Evolutionary conservation across 2,329 filamentous ascomycete species (phyloP).

Genomic region (Clarireedia monteithiana): DNA sequence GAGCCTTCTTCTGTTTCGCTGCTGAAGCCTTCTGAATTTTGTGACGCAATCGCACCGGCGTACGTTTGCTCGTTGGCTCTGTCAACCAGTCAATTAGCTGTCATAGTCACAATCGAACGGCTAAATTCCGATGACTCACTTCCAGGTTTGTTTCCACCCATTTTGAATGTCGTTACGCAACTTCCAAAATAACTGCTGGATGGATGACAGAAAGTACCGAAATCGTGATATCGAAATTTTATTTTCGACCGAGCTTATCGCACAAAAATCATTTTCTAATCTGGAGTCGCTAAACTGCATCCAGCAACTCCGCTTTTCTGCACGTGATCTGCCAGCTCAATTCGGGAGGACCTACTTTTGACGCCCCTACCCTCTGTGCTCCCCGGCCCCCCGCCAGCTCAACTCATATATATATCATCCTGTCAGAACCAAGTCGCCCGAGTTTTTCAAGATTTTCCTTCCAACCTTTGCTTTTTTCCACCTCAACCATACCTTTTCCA

Average conservation of each 20-base stretch:
- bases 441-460: neutral
- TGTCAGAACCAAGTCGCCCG: neutral
- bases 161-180: slow-evolving; percentile 15
- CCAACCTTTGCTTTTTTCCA: neutral
- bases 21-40: slow-evolving; percentile 92
- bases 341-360: neutral
- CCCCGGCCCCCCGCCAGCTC: neutral
- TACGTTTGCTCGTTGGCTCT: slow-evolving; percentile 95
- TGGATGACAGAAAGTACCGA: neutral
- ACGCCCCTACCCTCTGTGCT: slow-evolving; percentile 8
- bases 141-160: slow-evolving; percentile 30
- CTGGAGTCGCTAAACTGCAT: neutral
- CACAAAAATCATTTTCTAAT: slow-evolving; percentile 10
- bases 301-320: neutral
- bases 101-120: too few relatives aligned
- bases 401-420: neutral
- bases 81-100: slow-evolving; percentile 16
- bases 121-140: slow-evolving; percentile 20
- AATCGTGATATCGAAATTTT: slow-evolving; percentile 4
- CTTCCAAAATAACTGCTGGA: slow-evolving; percentile 6
- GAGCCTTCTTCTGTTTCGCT: slow-evolving; percentile 83
- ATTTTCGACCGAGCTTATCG: slow-evolving; percentile 7
- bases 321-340: slow-evolving; percentile 6
- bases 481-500: neutral
- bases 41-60: slow-evolving; percentile 79